Evolutionary conservation across 2,329 filamentous ascomycete genomes (phyloP), one percentile per base, ranked within the genome.

Genomic region (Setomelanomma holmii): DNA sequence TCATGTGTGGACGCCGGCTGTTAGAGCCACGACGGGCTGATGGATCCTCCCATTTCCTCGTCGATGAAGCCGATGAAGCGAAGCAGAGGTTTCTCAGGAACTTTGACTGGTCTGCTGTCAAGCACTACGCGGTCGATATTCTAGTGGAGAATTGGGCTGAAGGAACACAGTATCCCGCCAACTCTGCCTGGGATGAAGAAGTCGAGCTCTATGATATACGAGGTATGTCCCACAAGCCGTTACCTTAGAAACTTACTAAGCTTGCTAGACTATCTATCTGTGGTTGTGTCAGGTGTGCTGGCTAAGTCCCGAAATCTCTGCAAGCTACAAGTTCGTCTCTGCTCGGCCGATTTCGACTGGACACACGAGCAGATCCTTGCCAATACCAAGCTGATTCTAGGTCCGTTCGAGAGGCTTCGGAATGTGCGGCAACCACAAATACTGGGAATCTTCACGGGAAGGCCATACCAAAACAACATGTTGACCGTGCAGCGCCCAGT

Each of bases 201-300:
- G 69, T 74, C 1, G 71, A 74, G 43, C 60, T 74, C 23, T 74
- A 74, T 48, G 71, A 74, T 44, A 66, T 73, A 8, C 60, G 71
- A 51, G 66, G 66, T 68, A 35, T 16, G 42, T 40, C 19, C 34
- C 33, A 30, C n/a, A 19, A 17, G 42, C n/a, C 14, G 3, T 21
- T 11, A n/a, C 3, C 4, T 7, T 30, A 5, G 8, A 14, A n/a
- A n/a, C n/a, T 19, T 21, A 53, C 27, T 49, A 20, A 55, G 34
- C 0, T 1, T 1, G 16, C 2, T 36, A 69, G 71, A 73, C 49
- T 72, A 71, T 41, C 56, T 72, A 4, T 56, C 60, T 12, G 68
- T 70, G 8, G 64, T 67, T 12, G 63, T 71, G 1, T 68, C 65
- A 17, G 67, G 69, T 5, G 66, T 73, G 17, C 60, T 74, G 3